Evolutionary conservation across 306 rosid genomes (phyloP), one percentile per base, ranked within the genome.

Genomic region (Gillenia trifoliata): DNA sequence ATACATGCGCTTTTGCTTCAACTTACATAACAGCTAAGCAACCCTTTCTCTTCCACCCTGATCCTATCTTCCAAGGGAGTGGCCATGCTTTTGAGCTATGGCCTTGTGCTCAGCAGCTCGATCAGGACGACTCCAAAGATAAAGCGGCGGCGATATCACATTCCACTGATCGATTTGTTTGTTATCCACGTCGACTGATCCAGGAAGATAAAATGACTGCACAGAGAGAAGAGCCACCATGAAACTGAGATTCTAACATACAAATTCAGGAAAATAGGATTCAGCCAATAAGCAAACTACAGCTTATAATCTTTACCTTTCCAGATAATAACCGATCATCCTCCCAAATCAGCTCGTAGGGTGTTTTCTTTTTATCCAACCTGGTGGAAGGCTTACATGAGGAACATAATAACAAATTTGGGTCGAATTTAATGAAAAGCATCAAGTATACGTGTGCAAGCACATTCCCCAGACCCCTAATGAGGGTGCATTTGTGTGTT

Each of bases 321-420:
- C 96, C 96, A 5, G 88, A 75, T 25, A 88, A 78, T 30, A 83
- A 77, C 41, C 22, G 77, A 23, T 74, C 68, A 56, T 90, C 90
- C 84, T 90, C 91, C 96, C 92, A 90, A 52, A 90, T 72, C 73
- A 90, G 90, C 75, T 83, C 88, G 75, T 90, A 88, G 28, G 80
- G 75, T 0, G 65, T 30, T 26, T 72, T 66, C 73, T 83, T 86
- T 30, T 45, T 4, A 17, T 68, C 57, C 36, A 68, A 50, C 59
- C 72, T 68, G 72, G 38, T 40, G 29, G 28, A 68, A 17, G 72
- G 11, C n/a, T 36, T 36, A 16, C 65, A 28, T 26, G 15, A 26
- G 36, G 2, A 12, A 60, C 36, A 7, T 1, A 12, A 28, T 28
- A 57, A 25, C 63, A 57, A 25, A 57, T 20, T 19, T 54, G n/a